Conservation (phyloP, 2,329 filamentous ascomycete genomes). For the Cytospora chrysosperma region DNA sequence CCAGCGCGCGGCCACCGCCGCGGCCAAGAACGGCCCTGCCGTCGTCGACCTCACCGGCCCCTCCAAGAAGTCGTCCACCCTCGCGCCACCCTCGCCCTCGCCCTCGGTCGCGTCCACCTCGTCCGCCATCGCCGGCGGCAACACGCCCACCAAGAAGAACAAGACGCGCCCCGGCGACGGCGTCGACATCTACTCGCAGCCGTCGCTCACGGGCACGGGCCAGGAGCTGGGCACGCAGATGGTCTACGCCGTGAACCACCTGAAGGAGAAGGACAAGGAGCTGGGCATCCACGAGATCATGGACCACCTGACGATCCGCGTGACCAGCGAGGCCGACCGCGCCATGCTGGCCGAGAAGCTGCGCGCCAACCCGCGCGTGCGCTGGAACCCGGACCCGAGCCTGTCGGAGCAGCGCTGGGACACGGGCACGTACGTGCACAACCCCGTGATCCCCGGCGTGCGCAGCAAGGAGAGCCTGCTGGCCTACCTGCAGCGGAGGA, state of each 20-base stretch:
- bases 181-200: constrained; percentile 70
- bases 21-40: constrained; percentile 51
- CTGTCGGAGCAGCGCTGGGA: constrained; percentile 67
- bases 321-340: constrained; percentile 60
- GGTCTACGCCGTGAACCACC: constrained; percentile 79
- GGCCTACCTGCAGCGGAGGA: constrained; percentile 75
- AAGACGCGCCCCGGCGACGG: constrained; percentile 53
- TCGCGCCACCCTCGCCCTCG: constrained; percentile 62
- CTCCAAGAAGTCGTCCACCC: constrained; percentile 41
- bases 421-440: constrained; percentile 75
- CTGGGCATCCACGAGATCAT: constrained; percentile 75
- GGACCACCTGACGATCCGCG: constrained; percentile 72
- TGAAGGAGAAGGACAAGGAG: constrained; percentile 69
- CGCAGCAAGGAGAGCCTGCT: constrained; percentile 75
- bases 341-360: constrained; percentile 67
- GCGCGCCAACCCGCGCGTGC: constrained; percentile 60
- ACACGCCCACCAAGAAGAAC: constrained; percentile 61
- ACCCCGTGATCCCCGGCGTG: constrained; percentile 77
- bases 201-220: constrained; percentile 72
- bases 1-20: constrained; percentile 62
- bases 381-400: constrained; percentile 54
- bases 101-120: constrained; percentile 55
- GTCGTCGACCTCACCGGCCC: constrained; percentile 48
- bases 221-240: constrained; percentile 83
- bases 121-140: constrained; percentile 49